Conservation (phyloP, 2,329 filamentous ascomycete species). For the Penicillium sp. region DNA sequence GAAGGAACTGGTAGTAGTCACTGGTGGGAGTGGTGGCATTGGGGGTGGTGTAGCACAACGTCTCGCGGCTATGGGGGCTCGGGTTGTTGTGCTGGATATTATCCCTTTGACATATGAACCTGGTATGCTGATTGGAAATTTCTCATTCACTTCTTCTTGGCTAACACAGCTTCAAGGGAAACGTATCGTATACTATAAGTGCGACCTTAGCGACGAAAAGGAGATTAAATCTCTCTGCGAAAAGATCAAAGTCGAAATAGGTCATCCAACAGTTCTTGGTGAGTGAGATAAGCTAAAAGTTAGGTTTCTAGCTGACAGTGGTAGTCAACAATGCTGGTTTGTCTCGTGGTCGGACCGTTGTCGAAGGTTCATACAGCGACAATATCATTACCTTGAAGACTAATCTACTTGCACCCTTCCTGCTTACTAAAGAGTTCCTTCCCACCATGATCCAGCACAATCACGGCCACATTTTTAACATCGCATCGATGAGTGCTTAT, state of each 20-base stretch:
- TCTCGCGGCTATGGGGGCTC: slow-evolving; percentile 31
- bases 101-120: slow-evolving; percentile 24
- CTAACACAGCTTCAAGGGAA: too few species aligned
- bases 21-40: slow-evolving; percentile 49
- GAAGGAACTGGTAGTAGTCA: slow-evolving; percentile 48
- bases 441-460: slow-evolving; percentile 24
- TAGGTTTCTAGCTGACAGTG: not conserved
- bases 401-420: slow-evolving; percentile 24
- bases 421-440: slow-evolving; percentile 25
- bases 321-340: slow-evolving; percentile 25
- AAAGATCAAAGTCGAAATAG: slow-evolving; percentile 35
- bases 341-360: slow-evolving; percentile 18
- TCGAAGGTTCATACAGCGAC: slow-evolving; percentile 9
- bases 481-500: slow-evolving; percentile 28
- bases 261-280: slow-evolving; percentile 34
- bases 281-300: not conserved
- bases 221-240: slow-evolving; percentile 32
- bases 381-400: slow-evolving; percentile 24
- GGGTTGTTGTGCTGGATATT: slow-evolving; percentile 41
- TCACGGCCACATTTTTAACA: slow-evolving; percentile 28
- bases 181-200: slow-evolving; percentile 32
- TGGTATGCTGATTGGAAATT: too few species aligned
- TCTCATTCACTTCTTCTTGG: too few species aligned
- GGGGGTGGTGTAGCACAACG: slow-evolving; percentile 38
- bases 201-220: slow-evolving; percentile 42